Conservation (phyloP, 768 basidiomycete species). For the Leccinum arenicola region DNA sequence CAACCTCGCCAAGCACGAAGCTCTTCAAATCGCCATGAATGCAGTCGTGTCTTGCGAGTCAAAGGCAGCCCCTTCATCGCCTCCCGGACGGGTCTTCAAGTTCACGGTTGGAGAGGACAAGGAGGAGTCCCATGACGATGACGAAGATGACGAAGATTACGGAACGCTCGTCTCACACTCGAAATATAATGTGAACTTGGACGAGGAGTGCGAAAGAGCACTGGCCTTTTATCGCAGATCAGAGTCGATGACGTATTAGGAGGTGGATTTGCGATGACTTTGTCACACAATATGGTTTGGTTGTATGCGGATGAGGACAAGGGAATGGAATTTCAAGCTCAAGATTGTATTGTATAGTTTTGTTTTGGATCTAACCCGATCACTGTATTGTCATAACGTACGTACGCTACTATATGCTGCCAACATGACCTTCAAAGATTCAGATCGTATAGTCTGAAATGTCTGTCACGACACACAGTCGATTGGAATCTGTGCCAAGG, state of each 20-base stretch:
- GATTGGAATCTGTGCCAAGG: background rate
- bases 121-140: slow-evolving; percentile 8
- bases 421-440: background rate
- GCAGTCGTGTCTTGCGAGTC: background rate
- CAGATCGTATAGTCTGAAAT: background rate
- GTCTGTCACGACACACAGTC: background rate
- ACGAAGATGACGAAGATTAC: slow-evolving; percentile 29
- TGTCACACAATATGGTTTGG: background rate
- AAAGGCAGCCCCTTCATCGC: background rate
- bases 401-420: slow-evolving; percentile 3
- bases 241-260: background rate
- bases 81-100: slow-evolving; percentile 15
- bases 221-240: slow-evolving; percentile 24
- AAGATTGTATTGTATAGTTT: slow-evolving; percentile 15
- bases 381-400: slow-evolving; percentile 8
- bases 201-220: slow-evolving; percentile 27
- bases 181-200: slow-evolving; percentile 17
- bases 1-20: slow-evolving; percentile 20
- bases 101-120: slow-evolving; percentile 23
- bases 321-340: background rate
- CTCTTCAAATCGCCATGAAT: background rate
- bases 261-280: background rate
- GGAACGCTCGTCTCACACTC: slow-evolving; percentile 20
- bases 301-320: background rate
- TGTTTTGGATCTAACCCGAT: slow-evolving; percentile 21